These are phyloP conservation scores for Trichosporon ovoides DNA, from an alignment of 1,284 basidiomycete genomes.

Conservation along the genomic window DNA sequence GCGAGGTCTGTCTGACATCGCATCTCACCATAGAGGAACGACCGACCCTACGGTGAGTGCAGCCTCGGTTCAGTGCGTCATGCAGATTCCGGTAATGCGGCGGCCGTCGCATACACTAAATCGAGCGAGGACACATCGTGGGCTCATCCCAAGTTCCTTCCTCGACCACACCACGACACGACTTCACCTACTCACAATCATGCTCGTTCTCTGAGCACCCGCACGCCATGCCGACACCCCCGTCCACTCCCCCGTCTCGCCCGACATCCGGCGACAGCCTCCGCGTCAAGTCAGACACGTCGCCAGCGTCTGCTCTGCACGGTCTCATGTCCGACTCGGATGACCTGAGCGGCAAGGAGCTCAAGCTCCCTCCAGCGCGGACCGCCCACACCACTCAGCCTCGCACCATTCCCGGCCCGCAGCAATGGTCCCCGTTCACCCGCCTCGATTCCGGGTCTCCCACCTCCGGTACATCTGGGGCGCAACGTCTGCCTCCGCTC, in stretches of 20 bases:
- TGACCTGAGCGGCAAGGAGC: constrained; percentile 4
- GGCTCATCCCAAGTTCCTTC: not conserved
- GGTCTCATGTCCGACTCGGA: constrained; percentile 6
- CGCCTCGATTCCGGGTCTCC: not conserved
- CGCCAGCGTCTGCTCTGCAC: constrained; percentile 2
- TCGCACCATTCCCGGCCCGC: not conserved
- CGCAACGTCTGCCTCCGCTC: constrained; percentile 6
- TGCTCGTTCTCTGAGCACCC: not conserved
- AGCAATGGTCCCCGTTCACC: not conserved
- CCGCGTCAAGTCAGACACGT: constrained; percentile 1
- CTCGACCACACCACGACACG: not conserved
- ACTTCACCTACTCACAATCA: not conserved
- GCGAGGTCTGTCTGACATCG: not conserved
- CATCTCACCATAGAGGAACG: too few species aligned
- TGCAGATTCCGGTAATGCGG: constrained; percentile 1
- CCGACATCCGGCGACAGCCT: not conserved
- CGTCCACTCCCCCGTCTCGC: not conserved
- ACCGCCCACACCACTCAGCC: not conserved
- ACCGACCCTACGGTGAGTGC: too few species aligned
- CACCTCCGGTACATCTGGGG: not conserved
- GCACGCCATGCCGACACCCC: not conserved
- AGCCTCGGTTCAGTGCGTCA: not conserved
- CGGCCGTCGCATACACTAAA: not conserved
- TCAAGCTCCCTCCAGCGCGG: constrained; percentile 6
- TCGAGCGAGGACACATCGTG: not conserved